Percentiles rank a stretch among this genome's conserved stretches.
phyloP scores from a whole-genome alignment of 1,284 basidiomycete genomes.

The Trametes polyzona region DNA sequence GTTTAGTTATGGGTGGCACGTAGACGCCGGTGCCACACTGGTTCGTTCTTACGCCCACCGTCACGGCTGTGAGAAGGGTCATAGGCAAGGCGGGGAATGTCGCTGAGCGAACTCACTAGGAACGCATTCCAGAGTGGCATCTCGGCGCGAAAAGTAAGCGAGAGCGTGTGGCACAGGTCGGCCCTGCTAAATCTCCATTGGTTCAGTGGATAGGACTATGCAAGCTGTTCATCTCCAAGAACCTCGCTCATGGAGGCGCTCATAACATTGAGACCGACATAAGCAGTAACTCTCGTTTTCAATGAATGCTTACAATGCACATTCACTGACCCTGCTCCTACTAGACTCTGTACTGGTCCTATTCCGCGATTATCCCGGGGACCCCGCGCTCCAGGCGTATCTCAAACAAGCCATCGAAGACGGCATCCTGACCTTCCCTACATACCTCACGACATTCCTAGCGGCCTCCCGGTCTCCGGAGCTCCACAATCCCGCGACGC shows the following conservation, averaged over 20 bases:
- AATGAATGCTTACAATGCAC: constrained; percentile 19
- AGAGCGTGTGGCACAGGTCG: background rate
- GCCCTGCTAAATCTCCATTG: background rate
- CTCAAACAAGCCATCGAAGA: constrained; percentile 60
- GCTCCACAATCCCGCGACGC: constrained; percentile 62
- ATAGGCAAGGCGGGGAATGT: constrained; percentile 47
- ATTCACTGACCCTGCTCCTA: constrained; percentile 24
- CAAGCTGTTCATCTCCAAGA: constrained; percentile 59
- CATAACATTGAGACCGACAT: constrained; percentile 38
- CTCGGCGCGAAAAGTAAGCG: constrained; percentile 57
- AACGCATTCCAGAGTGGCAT: constrained; percentile 74
- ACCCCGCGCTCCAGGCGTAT: constrained; percentile 64
- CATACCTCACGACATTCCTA: constrained; percentile 61
- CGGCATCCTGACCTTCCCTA: constrained; percentile 56
- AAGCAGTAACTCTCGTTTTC: constrained; percentile 42
- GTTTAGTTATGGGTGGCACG: background rate
- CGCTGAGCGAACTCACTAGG: constrained; percentile 64
- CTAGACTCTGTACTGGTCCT: constrained; percentile 70
- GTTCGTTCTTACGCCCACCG: constrained; percentile 1
- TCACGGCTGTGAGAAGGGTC: background rate
- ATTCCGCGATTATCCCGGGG: constrained; percentile 66
- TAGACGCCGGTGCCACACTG: constrained; percentile 5
- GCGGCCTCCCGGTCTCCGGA: constrained; percentile 47
- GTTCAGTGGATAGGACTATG: constrained; percentile 67
- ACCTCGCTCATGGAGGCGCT: constrained; percentile 29